Percentiles rank a stretch among this genome's conserved stretches.
phyloP scores from a whole-genome alignment of 768 basidiomycete species.

The Lentinula edodes region DNA sequence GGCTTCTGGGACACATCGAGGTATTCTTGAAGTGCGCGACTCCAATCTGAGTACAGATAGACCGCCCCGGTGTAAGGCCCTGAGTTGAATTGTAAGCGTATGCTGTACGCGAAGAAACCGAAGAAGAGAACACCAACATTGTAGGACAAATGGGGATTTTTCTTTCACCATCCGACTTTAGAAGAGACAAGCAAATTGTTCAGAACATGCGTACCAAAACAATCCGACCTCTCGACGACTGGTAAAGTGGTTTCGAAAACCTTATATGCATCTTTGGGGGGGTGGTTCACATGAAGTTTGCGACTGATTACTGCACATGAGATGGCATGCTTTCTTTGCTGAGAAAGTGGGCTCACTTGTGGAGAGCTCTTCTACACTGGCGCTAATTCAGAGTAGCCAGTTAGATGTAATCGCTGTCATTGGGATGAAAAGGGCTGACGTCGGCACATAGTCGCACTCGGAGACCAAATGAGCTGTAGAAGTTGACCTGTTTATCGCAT shows the following conservation, averaged over 20 bases:
- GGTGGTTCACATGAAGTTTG: background rate
- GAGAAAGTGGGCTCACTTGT: background rate
- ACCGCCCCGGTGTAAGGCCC: background rate
- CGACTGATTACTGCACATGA: background rate
- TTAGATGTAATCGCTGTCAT: background rate
- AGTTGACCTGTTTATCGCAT: slow-evolving; percentile 31
- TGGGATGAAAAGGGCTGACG: slow-evolving; percentile 14
- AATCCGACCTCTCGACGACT: background rate
- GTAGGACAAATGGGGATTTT: background rate
- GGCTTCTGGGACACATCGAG: slow-evolving; percentile 4
- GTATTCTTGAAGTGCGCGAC: slow-evolving; percentile 7
- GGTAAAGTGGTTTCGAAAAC: background rate
- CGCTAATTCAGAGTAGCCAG: background rate
- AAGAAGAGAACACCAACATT: background rate
- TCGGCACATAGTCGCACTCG: slow-evolving; percentile 39
- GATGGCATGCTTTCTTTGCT: too few species aligned
- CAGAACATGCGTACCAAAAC: background rate
- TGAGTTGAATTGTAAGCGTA: background rate
- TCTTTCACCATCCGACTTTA: background rate
- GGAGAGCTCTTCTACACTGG: background rate
- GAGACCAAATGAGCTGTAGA: slow-evolving; percentile 45
- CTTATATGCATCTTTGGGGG: background rate
- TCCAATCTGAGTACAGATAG: background rate
- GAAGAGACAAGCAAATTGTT: background rate
- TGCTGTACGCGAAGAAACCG: too few species aligned